Base-by-base conservation (phyloP, 2,329 filamentous ascomycete species). In the Fusarium pseudonygamai region DNA sequence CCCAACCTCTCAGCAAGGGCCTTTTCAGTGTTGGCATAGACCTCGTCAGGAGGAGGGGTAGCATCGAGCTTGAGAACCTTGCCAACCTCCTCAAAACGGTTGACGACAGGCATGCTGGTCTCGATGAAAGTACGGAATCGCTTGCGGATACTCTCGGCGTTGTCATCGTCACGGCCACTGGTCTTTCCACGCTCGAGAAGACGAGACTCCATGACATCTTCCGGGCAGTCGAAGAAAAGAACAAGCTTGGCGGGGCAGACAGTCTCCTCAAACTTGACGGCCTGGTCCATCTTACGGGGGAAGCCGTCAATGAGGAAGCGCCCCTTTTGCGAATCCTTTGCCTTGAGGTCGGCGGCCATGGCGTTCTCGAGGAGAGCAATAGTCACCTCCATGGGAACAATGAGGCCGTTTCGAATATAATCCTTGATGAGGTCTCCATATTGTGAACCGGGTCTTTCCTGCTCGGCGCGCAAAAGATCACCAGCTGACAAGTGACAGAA, bases 361-460 rank as follows among this genome's bases (percentile, higher is more conserved):
- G 95, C 94, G 83, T 97, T 97, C 84, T 98, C 95, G 47, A 99
- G 89, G 40, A 99, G 85, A 78, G 95, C 92, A 67, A 99, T 93
- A 10, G 96, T 99, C 57, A 98, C 95, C 83, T 98, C 96, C 94
- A 97, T 97, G n/a, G 96, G 96, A 73, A 99, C 96, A 82, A 99
- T 99, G 77, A 91, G 91, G 67, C 96, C 96, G 81, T 99, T 92
- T 80, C 93, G 93, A 87, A 99, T 99, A 86, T 96, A 95, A 77
- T 92, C 89, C 82, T 92, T 92, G 88, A 99, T 99, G 85, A 98
- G 88, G 75, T 95, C 90, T 81, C 96, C 96, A 82, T 97, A 98
- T 83, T 98, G 88, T 74, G 91, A 94, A 65, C 94, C 95, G 0
- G 90, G 88, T 9, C 96, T 93, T 79, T 96, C 88, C 85, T 98